A percentile compares a stretch with the other conserved stretches of the same genome.
Evolutionary conservation across 257 asterid genomes (phyloP).

Genomic region (Oldenlandia corymbosa): DNA sequence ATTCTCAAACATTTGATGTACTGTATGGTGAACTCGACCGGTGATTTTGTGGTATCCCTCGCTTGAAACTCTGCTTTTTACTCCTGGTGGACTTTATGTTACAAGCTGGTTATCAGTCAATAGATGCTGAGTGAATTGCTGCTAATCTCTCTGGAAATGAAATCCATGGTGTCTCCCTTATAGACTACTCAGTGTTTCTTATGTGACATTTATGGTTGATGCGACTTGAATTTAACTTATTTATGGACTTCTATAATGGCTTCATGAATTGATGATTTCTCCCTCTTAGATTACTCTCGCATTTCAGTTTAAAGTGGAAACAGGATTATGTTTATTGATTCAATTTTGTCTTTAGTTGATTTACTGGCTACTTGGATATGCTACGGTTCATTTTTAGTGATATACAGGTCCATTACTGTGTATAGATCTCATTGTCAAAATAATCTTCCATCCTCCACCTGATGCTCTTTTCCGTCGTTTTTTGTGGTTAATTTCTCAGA

Average conservation of each 20-base stretch:
- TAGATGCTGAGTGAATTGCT: too few species aligned
- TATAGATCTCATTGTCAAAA: background rate
- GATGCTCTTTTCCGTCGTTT: background rate
- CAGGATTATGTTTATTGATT: background rate
- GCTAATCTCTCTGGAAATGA: background rate
- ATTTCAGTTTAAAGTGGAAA: background rate
- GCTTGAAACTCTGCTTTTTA: background rate
- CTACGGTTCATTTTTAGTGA: background rate
- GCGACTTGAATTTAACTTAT: too few species aligned
- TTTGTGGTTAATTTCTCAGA: slow-evolving; percentile 40
- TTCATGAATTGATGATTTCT: too few species aligned
- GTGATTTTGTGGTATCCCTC: background rate
- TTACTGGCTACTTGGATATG: background rate
- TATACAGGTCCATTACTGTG: too few species aligned
- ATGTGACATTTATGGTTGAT: too few species aligned
- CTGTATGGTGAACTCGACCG: background rate
- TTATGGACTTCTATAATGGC: too few species aligned
- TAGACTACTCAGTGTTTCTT: background rate
- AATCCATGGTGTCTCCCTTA: background rate
- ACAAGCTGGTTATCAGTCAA: too few species aligned
- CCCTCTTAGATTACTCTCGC: too few species aligned
- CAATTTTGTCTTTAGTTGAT: background rate
- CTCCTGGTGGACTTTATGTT: background rate
- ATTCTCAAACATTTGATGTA: background rate
- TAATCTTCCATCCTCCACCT: background rate